Conservation (phyloP, 2,329 filamentous ascomycete species). For the Verticillium zaregamsianum region DNA sequence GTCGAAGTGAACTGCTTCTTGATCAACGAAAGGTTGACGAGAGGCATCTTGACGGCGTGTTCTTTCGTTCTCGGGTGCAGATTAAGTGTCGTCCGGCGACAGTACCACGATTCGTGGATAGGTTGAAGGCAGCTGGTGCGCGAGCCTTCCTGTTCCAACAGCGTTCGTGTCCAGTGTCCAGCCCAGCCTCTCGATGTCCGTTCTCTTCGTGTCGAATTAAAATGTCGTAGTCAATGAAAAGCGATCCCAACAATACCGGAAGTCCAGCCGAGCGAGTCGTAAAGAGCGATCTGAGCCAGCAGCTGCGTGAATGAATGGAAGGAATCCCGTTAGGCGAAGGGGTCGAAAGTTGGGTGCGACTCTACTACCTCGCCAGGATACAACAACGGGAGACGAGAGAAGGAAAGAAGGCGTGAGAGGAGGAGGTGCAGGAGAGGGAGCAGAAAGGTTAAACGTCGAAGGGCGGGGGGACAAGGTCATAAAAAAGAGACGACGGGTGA, state of each 20-base stretch:
- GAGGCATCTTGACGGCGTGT: slow-evolving; percentile 23
- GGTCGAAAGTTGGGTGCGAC: slow-evolving; percentile 31
- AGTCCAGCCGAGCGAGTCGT: slow-evolving; percentile 13
- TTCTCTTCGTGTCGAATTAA: slow-evolving; percentile 10
- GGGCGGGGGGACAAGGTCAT: slow-evolving; percentile 29
- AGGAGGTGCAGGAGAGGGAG: slow-evolving; percentile 11
- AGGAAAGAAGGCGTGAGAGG: slow-evolving; percentile 21
- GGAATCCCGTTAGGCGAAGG: slow-evolving; percentile 19
- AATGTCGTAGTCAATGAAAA: slow-evolving; percentile 17
- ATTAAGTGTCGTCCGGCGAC: slow-evolving; percentile 56
- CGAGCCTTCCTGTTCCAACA: background rate
- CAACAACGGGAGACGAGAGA: slow-evolving; percentile 24
- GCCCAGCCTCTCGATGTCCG: slow-evolving; percentile 4
- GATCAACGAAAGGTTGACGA: slow-evolving; percentile 26
- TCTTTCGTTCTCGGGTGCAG: slow-evolving; percentile 16
- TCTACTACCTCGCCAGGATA: slow-evolving; percentile 40
- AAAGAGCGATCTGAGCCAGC: slow-evolving; percentile 56
- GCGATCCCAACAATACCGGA: slow-evolving; percentile 19
- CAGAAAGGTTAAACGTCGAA: slow-evolving; percentile 14
- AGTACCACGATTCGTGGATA: slow-evolving; percentile 18
- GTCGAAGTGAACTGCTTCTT: slow-evolving; percentile 63
- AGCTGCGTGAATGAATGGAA: slow-evolving; percentile 39
- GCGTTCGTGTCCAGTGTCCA: background rate
- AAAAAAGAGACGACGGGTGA: slow-evolving; percentile 23
- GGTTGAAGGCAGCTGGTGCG: background rate